Conservation (phyloP, 2,329 filamentous ascomycete genomes). For the Stemphylium lycopersici region DNA sequence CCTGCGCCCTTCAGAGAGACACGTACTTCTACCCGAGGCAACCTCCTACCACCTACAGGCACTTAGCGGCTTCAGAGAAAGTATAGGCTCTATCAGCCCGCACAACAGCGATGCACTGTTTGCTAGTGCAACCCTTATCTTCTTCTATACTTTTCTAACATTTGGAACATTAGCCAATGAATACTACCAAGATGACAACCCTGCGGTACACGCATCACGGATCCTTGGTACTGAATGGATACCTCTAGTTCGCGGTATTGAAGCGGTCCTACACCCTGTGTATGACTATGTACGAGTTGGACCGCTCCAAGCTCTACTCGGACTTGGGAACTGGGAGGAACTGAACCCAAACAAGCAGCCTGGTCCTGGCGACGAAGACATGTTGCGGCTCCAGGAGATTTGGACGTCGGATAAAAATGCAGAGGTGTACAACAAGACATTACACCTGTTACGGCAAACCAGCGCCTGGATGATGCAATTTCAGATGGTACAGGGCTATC, state of each 20-base stretch:
- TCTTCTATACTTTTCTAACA: conserved; percentile 26
- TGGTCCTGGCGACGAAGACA: conserved; percentile 12
- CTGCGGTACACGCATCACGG: conserved; percentile 10
- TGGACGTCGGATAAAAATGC: conserved; percentile 15
- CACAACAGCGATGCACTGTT: conserved; percentile 22
- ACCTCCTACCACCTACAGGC: conserved; percentile 18
- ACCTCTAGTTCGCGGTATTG: conserved; percentile 22
- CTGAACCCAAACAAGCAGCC: conserved; percentile 11
- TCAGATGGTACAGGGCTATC: not conserved
- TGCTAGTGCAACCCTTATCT: conserved; percentile 16
- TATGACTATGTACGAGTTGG: conserved; percentile 15
- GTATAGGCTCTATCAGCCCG: conserved; percentile 5
- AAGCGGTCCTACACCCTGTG: conserved; percentile 11
- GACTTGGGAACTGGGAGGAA: conserved; percentile 18
- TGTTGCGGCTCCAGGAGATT: conserved; percentile 11
- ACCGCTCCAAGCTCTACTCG: conserved; percentile 19
- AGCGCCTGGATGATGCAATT: conserved; percentile 22
- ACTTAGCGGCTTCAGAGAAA: conserved; percentile 18
- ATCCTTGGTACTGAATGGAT: conserved; percentile 31
- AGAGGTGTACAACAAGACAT: conserved; percentile 13
- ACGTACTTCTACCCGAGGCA: conserved; percentile 6
- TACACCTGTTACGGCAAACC: conserved; percentile 15
- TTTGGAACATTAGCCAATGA: conserved; percentile 24
- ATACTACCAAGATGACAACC: not conserved
- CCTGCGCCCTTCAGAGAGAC: conserved; percentile 9